Evolutionary conservation across 345 rosid species (phyloP), one percentile per base, ranked within the genome.

Genomic region (Aethionema arabicum): DNA sequence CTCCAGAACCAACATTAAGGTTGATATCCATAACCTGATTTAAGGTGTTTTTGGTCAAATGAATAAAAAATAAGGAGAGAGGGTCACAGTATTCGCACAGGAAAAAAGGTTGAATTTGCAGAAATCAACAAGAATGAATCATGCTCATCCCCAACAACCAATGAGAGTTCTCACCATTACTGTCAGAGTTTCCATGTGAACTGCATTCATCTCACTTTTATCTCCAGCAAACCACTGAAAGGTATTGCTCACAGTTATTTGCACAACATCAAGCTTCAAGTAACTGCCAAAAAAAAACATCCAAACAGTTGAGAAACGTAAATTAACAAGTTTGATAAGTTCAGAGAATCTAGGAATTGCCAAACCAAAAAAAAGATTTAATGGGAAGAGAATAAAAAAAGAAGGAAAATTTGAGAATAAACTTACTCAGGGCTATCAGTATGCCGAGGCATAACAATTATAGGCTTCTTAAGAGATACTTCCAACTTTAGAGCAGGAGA

Each of bases 211-310:
- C 61, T 93, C 99, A 59, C 55, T 78, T 79, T 83, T 85, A 66
- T 76, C 75, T 42, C 97, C 99, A 72, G 40, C 68, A 59, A 84
- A 77, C 99, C 99, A 90, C 62, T 85, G 84, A 64, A 90, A 93
- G 65, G 83, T 84, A 72, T 90, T 93, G 64, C 60, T 74, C 44
- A 93, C 83, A 11, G 99, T 87, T 69, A 93, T 87, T 76, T 87
- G 96, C 55, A 90, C 96, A 46, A 93, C 88, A 78, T 93, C 99
- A 51, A 93, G 96, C 80, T 90, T 87, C 88, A 93, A 65, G 74
- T 81, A 93, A 80, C 99, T 92, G 86, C 52, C 63, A 72, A 54
- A 52, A 57, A 36, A 63, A 65, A 65, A 58, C 52, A 50, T 45
- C 43, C 61, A 70, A 67, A 69, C 15, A 39, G 46, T 35, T 56